These are phyloP conservation scores for Cytospora chrysosperma DNA, from an alignment of 2,329 filamentous ascomycete species.

Conservation along the genomic window DNA sequence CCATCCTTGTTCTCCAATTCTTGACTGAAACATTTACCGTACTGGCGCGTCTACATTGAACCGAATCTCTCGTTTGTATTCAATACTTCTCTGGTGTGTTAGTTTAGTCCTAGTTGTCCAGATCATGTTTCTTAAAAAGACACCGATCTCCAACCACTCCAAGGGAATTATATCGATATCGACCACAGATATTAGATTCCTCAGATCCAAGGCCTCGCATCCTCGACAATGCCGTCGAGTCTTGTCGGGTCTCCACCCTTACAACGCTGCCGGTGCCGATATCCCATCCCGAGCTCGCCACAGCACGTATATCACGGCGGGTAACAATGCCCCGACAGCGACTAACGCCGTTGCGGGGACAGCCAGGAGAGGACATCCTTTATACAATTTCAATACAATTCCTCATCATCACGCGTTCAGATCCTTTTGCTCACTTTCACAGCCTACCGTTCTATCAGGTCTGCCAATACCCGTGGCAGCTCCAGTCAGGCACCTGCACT, in stretches of 20 bases:
- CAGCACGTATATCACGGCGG: neutral
- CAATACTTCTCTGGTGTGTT: neutral
- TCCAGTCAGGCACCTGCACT: conserved; percentile 1
- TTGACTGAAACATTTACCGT: no score
- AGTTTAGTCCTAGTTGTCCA: neutral
- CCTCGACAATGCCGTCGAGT: neutral
- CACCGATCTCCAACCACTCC: neutral
- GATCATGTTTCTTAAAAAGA: conserved; percentile 7
- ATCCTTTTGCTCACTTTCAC: neutral
- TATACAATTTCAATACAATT: neutral
- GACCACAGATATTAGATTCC: neutral
- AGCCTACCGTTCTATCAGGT: neutral
- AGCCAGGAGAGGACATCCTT: neutral
- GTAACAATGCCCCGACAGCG: neutral
- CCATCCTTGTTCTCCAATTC: neutral
- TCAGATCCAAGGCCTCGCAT: neutral
- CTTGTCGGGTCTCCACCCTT: neutral
- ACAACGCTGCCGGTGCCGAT: neutral
- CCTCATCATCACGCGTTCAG: neutral
- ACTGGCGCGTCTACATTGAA: no score
- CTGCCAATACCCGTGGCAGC: neutral
- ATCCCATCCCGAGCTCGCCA: conserved; percentile 4
- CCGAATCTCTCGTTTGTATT: neutral
- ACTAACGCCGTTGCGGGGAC: conserved; percentile 1
- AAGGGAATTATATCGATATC: neutral